Evolutionary conservation across 352 stramenopile genomes (phyloP).

Genomic region (Thalassiosira mediterranea): DNA sequence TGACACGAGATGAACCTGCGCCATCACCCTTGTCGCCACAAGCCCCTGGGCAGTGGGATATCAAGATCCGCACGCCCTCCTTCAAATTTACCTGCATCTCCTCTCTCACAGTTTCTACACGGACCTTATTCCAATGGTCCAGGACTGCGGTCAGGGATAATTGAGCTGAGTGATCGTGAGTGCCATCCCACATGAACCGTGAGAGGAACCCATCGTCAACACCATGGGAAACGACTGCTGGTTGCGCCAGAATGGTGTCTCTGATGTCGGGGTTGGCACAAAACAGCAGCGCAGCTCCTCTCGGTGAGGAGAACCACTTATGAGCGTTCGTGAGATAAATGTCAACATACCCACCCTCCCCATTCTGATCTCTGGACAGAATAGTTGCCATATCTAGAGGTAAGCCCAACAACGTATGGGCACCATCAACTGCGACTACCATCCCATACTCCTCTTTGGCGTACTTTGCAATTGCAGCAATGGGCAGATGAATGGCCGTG

Average conservation of each 20-base stretch:
- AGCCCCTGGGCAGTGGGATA: conserved; percentile 69
- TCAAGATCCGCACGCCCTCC: conserved; percentile 76
- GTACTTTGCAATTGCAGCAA: conserved; percentile 84
- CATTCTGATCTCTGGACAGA: conserved; percentile 5
- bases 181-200: conserved; percentile 91
- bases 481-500: conserved; percentile 89
- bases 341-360: conserved; percentile 74
- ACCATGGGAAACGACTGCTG: conserved; percentile 91
- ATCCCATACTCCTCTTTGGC: conserved; percentile 74
- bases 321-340: conserved; percentile 93
- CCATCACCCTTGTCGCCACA: conserved; percentile 83
- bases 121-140: conserved; percentile 86
- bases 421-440: conserved; percentile 90
- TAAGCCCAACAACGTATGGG: conserved; percentile 89
- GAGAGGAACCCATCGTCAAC: conserved; percentile 89
- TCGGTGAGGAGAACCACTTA: conserved; percentile 92
- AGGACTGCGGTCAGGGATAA: conserved; percentile 88
- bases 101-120: conserved; percentile 61
- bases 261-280: conserved; percentile 65
- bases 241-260: conserved; percentile 61
- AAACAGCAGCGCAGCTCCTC: conserved; percentile 89
- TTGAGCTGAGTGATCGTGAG: conserved; percentile 90
- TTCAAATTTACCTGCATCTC: conserved; percentile 87
- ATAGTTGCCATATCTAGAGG: conserved; percentile 78
- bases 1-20: conserved; percentile 71